Conservation (phyloP, 208 protist genomes). For the Angomonas deanei region DNA sequence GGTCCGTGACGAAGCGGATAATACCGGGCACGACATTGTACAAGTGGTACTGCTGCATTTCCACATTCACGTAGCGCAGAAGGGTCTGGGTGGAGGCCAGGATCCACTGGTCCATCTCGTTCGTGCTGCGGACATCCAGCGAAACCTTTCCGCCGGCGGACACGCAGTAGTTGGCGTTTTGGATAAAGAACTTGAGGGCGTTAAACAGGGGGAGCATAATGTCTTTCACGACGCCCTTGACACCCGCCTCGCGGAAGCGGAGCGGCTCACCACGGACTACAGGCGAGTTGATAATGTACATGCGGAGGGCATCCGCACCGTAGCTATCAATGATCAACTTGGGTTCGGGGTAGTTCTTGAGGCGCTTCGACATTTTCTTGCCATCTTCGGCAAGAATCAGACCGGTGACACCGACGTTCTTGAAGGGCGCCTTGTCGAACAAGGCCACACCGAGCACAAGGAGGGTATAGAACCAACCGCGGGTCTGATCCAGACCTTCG, state of each 20-base stretch:
- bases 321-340: constrained; percentile 91
- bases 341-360: constrained; percentile 99
- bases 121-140: constrained; percentile 67
- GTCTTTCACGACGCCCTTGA: constrained; percentile 96
- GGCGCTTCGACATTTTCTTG: constrained; percentile 99
- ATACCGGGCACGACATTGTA: constrained; percentile 99
- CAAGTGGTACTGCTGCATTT: constrained; percentile 97
- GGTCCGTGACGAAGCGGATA: constrained; percentile 95
- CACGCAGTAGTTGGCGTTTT: constrained; percentile 88
- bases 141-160: constrained; percentile 38
- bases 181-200: constrained; percentile 97
- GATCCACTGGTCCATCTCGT: constrained; percentile 99
- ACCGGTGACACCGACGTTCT: constrained; percentile 99
- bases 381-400: constrained; percentile 97
- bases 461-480: constrained; percentile 99
- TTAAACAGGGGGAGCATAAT: constrained; percentile 99
- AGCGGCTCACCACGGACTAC: constrained; percentile 98
- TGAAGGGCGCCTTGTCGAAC: constrained; percentile 97
- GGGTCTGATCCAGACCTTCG: constrained; percentile 98
- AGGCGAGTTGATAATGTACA: constrained; percentile 99
- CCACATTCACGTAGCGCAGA: constrained; percentile 91
- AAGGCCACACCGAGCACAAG: constrained; percentile 98
- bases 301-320: constrained; percentile 97
- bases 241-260: constrained; percentile 91
- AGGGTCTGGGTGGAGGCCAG: constrained; percentile 91